phyloP scores from a whole-genome alignment of 805 yeast species.

The Debaryomyces tyrocola region DNA sequence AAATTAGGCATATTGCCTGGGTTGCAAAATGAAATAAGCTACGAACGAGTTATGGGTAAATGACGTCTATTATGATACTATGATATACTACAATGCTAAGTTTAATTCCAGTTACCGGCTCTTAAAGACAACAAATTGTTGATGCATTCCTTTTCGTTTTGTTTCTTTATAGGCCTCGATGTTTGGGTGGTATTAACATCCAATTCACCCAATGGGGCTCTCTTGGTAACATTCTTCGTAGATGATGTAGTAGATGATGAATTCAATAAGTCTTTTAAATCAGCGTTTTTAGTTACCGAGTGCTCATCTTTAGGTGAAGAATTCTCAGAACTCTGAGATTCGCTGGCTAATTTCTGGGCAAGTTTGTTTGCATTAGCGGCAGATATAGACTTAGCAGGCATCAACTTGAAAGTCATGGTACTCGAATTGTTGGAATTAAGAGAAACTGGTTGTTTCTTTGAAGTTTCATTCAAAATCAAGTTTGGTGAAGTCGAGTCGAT shows the following conservation, averaged over 20 bases:
- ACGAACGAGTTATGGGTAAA: neutral
- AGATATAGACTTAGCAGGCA: slow-evolving; percentile 18
- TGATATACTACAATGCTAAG: slow-evolving; percentile 3
- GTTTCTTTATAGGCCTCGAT: slow-evolving; percentile 6
- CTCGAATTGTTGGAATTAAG: slow-evolving; percentile 28
- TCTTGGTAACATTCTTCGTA: slow-evolving; percentile 8
- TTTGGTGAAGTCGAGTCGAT: slow-evolving; percentile 17
- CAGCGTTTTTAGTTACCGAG: slow-evolving; percentile 8
- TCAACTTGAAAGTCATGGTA: slow-evolving; percentile 38
- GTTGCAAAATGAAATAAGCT: neutral
- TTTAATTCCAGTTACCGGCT: slow-evolving; percentile 32
- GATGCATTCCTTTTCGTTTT: slow-evolving; percentile 29
- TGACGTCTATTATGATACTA: neutral
- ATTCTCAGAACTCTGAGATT: neutral
- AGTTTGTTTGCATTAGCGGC: neutral
- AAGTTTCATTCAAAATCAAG: slow-evolving; percentile 23
- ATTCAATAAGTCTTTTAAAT: too few relatives aligned
- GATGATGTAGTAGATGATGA: neutral
- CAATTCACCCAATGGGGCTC: slow-evolving; percentile 29
- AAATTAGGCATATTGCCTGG: neutral
- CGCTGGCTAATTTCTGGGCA: neutral
- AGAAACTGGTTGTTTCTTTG: slow-evolving; percentile 33
- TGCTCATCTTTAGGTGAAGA: slow-evolving; percentile 1
- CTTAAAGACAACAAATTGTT: slow-evolving; percentile 42
- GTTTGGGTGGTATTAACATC: slow-evolving; percentile 10